These are phyloP conservation scores for Clitopilus hobsonii DNA, from an alignment of 768 basidiomycete genomes.

Conservation along the genomic window DNA sequence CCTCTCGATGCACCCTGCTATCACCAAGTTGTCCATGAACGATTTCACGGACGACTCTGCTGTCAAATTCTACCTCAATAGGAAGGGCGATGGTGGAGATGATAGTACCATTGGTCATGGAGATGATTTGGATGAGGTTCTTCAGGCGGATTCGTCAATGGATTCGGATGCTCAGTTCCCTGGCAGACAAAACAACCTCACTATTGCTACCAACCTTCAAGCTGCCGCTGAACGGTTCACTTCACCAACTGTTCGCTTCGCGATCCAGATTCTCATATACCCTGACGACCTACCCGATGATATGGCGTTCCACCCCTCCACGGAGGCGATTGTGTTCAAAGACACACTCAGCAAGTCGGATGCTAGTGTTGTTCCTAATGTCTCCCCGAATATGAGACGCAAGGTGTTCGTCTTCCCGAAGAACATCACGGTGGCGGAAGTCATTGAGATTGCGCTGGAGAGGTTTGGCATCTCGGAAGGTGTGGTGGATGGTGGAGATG, in stretches of 20 bases:
- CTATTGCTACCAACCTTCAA: constrained; percentile 34
- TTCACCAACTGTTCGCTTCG: constrained; percentile 81
- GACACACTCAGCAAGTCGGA: constrained; percentile 56
- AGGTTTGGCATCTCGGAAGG: constrained; percentile 93
- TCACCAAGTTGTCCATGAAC: constrained; percentile 91
- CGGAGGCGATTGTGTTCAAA: constrained; percentile 92
- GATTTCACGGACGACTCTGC: constrained; percentile 97
- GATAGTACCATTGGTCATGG: constrained; percentile 33
- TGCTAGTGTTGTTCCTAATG: constrained; percentile 40
- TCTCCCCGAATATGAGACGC: constrained; percentile 59
- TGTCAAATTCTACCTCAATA: constrained; percentile 94
- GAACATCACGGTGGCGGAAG: constrained; percentile 94
- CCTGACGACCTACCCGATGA: constrained; percentile 91
- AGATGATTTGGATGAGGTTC: constrained; percentile 34
- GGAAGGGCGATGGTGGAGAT: constrained; percentile 37
- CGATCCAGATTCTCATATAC: constrained; percentile 82
- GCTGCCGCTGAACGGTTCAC: constrained; percentile 71
- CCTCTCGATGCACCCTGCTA: constrained; percentile 92
- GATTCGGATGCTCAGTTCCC: constrained; percentile 19
- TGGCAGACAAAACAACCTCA: constrained; percentile 34
- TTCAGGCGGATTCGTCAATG: constrained; percentile 30
- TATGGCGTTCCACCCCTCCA: constrained; percentile 89
- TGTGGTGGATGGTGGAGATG: constrained; percentile 98
- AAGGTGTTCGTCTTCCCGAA: constrained; percentile 91
- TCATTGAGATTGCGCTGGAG: constrained; percentile 88